phyloP scores from a whole-genome alignment of 331 rosid species.

The Phaseolus coccineus region DNA sequence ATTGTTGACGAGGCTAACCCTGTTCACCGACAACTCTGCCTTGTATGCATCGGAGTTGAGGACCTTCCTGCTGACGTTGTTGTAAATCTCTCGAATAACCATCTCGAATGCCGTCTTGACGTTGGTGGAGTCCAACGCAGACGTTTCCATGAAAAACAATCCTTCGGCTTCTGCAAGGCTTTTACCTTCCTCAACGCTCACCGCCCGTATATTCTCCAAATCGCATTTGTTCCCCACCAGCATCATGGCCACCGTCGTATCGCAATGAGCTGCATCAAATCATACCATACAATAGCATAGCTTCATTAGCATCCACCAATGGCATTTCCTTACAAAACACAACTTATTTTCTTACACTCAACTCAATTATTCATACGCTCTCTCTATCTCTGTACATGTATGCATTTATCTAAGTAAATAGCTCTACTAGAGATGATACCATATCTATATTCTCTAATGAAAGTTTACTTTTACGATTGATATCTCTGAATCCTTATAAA shows the following conservation, averaged over 20 bases:
- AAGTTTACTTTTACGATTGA: neutral
- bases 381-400: no score
- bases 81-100: slow-evolving; percentile 87
- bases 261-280: slow-evolving; percentile 80
- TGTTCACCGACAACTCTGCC: slow-evolving; percentile 88
- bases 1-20: slow-evolving; percentile 84
- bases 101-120: slow-evolving; percentile 89
- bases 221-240: slow-evolving; percentile 92
- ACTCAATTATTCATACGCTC: no score
- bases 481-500: neutral
- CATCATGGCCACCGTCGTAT: slow-evolving; percentile 90
- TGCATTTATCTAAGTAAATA: no score
- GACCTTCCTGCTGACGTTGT: slow-evolving; percentile 92
- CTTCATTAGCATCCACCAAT: neutral
- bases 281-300: no score
- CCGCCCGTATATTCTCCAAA: slow-evolving; percentile 80
- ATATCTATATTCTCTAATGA: neutral
- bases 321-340: neutral
- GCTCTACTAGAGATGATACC: neutral
- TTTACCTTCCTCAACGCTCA: slow-evolving; percentile 88
- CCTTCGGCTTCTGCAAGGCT: slow-evolving; percentile 91
- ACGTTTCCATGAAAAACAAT: slow-evolving; percentile 94
- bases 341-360: neutral
- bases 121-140: slow-evolving; percentile 88
- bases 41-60: slow-evolving; percentile 90